These are phyloP conservation scores for Penicillium herquei DNA, from an alignment of 495 filamentous ascomycete species.

Conservation along the genomic window DNA sequence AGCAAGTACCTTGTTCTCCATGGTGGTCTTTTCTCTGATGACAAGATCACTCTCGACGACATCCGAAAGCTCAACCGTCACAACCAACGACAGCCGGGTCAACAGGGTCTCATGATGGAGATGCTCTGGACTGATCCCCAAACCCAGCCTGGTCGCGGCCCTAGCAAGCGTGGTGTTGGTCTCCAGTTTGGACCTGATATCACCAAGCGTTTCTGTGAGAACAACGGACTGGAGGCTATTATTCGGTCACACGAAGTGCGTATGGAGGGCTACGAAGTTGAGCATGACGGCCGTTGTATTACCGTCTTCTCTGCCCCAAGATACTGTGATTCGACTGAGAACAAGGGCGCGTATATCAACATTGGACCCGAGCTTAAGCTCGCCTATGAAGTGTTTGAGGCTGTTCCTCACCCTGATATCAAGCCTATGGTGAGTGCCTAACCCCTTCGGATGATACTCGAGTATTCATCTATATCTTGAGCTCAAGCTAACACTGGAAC, in stretches of 20 bases:
- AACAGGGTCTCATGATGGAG: slow-evolving; percentile 98
- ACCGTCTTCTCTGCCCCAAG: slow-evolving; percentile 99
- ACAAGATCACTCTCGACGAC: slow-evolving; percentile 88
- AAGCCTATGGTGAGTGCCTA: slow-evolving; percentile 79
- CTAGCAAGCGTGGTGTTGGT: slow-evolving; percentile 95
- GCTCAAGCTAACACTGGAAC: slow-evolving; percentile 25
- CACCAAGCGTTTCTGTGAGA: slow-evolving; percentile 95
- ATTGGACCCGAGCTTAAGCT: slow-evolving; percentile 91
- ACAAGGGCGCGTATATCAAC: slow-evolving; percentile 98
- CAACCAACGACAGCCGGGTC: slow-evolving; percentile 92
- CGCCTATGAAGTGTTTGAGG: slow-evolving; percentile 87
- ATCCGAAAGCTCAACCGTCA: slow-evolving; percentile 91
- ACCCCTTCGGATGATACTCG: neutral
- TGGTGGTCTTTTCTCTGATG: slow-evolving; percentile 96
- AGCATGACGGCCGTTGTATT: slow-evolving; percentile 94
- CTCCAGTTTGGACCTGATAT: slow-evolving; percentile 96
- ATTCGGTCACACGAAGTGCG: slow-evolving; percentile 97
- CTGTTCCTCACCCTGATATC: slow-evolving; percentile 92
- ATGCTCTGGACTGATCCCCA: slow-evolving; percentile 99
- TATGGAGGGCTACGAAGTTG: slow-evolving; percentile 97
- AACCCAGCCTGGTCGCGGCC: slow-evolving; percentile 76
- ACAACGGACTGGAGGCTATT: slow-evolving; percentile 89
- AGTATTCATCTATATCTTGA: neutral
- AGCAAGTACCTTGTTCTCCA: slow-evolving; percentile 91
- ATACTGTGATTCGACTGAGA: slow-evolving; percentile 97